These are phyloP conservation scores for Sphaerosporella brunnea DNA, from an alignment of 495 filamentous ascomycete genomes.

Conservation along the genomic window DNA sequence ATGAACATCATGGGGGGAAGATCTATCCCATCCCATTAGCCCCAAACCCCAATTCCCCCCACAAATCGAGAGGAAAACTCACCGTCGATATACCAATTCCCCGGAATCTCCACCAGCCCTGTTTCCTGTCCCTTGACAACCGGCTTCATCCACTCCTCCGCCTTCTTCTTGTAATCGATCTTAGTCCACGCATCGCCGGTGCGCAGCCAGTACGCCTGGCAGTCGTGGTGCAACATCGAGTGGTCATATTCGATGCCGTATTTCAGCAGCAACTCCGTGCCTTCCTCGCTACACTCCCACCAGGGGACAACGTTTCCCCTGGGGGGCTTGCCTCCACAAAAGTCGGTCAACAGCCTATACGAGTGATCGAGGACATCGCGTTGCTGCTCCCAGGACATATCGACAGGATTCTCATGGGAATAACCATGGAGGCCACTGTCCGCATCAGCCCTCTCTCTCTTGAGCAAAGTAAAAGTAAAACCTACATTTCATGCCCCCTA, in stretches of 20 bases:
- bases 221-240: conserved; percentile 49
- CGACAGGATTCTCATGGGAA: conserved; percentile 55
- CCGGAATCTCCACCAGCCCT: conserved; percentile 47
- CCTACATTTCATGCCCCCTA: conserved; percentile 52
- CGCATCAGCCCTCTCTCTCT: neutral
- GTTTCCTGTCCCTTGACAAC: conserved; percentile 36
- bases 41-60: neutral
- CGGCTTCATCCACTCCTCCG: conserved; percentile 50
- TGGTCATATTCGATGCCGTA: conserved; percentile 59
- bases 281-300: conserved; percentile 52
- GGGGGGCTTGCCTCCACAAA: conserved; percentile 53
- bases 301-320: conserved; percentile 42
- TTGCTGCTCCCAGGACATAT: conserved; percentile 60
- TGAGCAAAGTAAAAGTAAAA: neutral
- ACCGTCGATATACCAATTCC: conserved; percentile 46
- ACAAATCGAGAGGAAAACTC: conserved; percentile 3
- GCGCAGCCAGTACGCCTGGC: conserved; percentile 46
- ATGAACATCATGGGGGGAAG: conserved; percentile 43
- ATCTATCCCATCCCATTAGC: neutral
- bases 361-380: conserved; percentile 60
- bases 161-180: conserved; percentile 42
- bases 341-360: conserved; percentile 51
- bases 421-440: conserved; percentile 50
- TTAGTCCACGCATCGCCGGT: conserved; percentile 45
- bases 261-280: conserved; percentile 44